Conservation (phyloP, 1,139 yeast species). For the Yamadazyma atmosphaerica region DNA sequence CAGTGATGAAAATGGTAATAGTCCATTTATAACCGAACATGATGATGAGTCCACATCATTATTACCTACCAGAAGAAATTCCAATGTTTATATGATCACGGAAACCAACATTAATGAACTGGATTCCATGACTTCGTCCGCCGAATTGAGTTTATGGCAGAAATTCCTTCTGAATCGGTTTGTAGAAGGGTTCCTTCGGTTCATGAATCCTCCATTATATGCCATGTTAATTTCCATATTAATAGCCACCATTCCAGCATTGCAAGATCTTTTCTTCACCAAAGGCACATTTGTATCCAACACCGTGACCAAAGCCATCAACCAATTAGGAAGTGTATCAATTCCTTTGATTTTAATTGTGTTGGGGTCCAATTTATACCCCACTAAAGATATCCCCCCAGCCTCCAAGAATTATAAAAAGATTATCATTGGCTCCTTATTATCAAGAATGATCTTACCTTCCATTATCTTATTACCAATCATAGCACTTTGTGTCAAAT, state of each 20-base stretch:
- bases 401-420: constrained; percentile 57
- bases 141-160: constrained; percentile 1
- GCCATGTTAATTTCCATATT: constrained; percentile 83
- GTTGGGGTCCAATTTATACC: constrained; percentile 73
- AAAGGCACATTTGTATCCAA: constrained; percentile 59
- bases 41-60: constrained; percentile 13
- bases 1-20: background rate
- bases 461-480: constrained; percentile 66
- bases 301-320: constrained; percentile 74
- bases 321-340: constrained; percentile 83
- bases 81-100: constrained; percentile 2
- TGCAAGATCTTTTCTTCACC: constrained; percentile 68
- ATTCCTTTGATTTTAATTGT: constrained; percentile 80
- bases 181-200: constrained; percentile 17
- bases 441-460: constrained; percentile 78
- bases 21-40: constrained; percentile 1
- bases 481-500: constrained; percentile 66
- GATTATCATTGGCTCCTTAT: constrained; percentile 65
- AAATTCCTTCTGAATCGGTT: constrained; percentile 6
- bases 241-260: constrained; percentile 76
- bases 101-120: constrained; percentile 8
- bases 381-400: constrained; percentile 65
- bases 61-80: constrained; percentile 5
- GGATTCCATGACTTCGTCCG: constrained; percentile 3
- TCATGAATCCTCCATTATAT: constrained; percentile 95